These are phyloP conservation scores for Aspergillus sclerotioniger DNA, from an alignment of 495 filamentous ascomycete species.

Conservation along the genomic window DNA sequence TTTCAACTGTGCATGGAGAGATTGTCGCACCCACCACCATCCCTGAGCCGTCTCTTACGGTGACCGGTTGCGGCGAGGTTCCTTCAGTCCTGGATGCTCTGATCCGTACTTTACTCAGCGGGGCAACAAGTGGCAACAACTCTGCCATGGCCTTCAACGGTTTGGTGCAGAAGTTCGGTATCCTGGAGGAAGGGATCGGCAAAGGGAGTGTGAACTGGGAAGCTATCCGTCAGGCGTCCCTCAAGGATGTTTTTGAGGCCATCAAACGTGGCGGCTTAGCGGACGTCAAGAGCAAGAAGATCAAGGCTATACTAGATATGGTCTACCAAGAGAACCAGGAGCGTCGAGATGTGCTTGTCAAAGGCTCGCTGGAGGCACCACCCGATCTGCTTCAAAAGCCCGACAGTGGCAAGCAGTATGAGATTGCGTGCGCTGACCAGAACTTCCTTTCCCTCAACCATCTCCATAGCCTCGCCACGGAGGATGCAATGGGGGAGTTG, in stretches of 20 bases:
- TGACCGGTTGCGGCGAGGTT: constrained; percentile 91
- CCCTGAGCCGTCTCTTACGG: constrained; percentile 71
- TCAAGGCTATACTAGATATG: constrained; percentile 79
- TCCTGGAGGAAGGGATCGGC: constrained; percentile 56
- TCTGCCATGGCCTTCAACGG: constrained; percentile 69
- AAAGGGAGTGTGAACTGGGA: constrained; percentile 88
- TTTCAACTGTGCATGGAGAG: constrained; percentile 65
- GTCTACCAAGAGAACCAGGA: constrained; percentile 68
- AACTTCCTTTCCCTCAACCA: constrained; percentile 73
- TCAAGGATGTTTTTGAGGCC: constrained; percentile 64
- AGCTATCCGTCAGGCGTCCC: constrained; percentile 62
- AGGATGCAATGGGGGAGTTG: constrained; percentile 71
- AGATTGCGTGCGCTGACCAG: constrained; percentile 53
- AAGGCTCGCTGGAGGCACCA: constrained; percentile 15
- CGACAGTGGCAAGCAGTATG: constrained; percentile 44
- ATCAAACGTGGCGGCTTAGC: constrained; percentile 72
- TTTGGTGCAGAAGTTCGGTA: constrained; percentile 67
- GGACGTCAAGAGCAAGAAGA: constrained; percentile 67
- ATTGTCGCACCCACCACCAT: constrained; percentile 64
- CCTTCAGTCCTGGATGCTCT: constrained; percentile 88
- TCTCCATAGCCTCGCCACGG: constrained; percentile 61
- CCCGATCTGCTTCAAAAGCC: constrained; percentile 16
- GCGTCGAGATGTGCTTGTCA: constrained; percentile 36
- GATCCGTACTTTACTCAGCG: constrained; percentile 76
- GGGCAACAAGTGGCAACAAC: constrained; percentile 66